phyloP scores from a whole-genome alignment of 768 basidiomycete species.

The Naganishia vaughanmartiniae region DNA sequence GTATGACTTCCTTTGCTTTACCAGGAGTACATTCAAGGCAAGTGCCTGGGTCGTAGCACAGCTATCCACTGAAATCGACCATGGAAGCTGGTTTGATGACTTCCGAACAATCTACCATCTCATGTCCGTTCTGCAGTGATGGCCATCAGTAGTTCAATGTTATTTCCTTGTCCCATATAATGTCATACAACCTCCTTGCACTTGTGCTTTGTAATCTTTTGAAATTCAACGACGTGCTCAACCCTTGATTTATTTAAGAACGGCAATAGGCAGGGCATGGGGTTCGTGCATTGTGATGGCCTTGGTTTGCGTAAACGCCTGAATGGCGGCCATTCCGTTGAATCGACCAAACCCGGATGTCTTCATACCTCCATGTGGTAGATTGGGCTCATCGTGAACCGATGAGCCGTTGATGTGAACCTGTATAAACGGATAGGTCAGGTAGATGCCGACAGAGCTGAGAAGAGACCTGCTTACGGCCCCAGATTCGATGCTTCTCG shows the following conservation, averaged over 20 bases:
- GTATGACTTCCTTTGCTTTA: too few relatives aligned
- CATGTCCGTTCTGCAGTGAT: too few relatives aligned
- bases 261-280: conserved; percentile 10
- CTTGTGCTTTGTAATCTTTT: too few relatives aligned
- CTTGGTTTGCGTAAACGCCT: conserved; percentile 50
- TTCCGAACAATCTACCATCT: too few relatives aligned
- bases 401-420: conserved; percentile 59
- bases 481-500: conserved; percentile 59
- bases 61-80: too few relatives aligned
- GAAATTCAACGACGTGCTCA: too few relatives aligned
- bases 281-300: conserved; percentile 30
- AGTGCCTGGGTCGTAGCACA: too few relatives aligned
- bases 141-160: too few relatives aligned
- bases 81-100: too few relatives aligned
- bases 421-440: conserved; percentile 55
- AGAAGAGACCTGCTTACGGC: conserved; percentile 40
- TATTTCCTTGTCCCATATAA: too few relatives aligned
- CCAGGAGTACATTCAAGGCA: too few relatives aligned
- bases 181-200: too few relatives aligned
- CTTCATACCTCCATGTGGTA: conserved; percentile 50
- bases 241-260: neutral
- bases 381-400: conserved; percentile 44
- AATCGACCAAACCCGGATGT: conserved; percentile 50
- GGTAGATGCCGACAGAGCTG: conserved; percentile 46
- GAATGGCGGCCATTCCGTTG: conserved; percentile 47